Percentiles rank a stretch among this genome's conserved stretches.
Conservation (phyloP, 345 rosid genomes). For the Mangifera indica region DNA sequence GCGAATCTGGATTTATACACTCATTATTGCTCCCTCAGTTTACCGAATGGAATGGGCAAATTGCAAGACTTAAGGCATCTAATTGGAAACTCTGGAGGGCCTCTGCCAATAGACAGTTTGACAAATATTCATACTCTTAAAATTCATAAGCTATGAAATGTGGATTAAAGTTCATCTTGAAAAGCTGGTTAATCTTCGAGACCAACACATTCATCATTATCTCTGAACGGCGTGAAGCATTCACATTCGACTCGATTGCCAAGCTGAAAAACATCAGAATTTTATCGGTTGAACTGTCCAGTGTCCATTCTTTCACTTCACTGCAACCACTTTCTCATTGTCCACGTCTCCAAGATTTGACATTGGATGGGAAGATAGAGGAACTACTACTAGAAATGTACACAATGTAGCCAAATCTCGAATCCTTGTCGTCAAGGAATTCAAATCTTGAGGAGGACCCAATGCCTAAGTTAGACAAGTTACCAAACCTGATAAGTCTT, state of each 20-base stretch:
- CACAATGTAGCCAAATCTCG: not conserved
- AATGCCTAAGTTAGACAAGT: not conserved
- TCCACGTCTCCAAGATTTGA: too few relatives aligned
- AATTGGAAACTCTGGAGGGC: not conserved
- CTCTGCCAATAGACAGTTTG: not conserved
- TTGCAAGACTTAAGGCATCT: conserved; percentile 4
- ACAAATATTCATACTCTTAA: conserved; percentile 4
- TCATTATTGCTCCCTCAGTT: fast-evolving
- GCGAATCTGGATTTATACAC: not conserved
- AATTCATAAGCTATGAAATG: not conserved
- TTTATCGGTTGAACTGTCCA: not conserved
- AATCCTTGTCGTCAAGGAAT: not conserved
- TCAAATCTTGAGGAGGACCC: not conserved
- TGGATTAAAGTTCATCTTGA: not conserved
- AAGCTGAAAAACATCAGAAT: conserved; percentile 4
- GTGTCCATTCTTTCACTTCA: not conserved
- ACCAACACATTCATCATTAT: not conserved
- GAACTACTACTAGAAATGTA: too few relatives aligned
- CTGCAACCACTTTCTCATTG: not conserved
- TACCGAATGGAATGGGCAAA: not conserved
- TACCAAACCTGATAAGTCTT: not conserved
- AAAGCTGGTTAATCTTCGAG: conserved; percentile 4
- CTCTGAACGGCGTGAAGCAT: not conserved
- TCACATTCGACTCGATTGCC: not conserved
- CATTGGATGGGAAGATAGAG: too few relatives aligned